phyloP scores from a whole-genome alignment of 805 yeast genomes.

The Candida loeiensis region DNA sequence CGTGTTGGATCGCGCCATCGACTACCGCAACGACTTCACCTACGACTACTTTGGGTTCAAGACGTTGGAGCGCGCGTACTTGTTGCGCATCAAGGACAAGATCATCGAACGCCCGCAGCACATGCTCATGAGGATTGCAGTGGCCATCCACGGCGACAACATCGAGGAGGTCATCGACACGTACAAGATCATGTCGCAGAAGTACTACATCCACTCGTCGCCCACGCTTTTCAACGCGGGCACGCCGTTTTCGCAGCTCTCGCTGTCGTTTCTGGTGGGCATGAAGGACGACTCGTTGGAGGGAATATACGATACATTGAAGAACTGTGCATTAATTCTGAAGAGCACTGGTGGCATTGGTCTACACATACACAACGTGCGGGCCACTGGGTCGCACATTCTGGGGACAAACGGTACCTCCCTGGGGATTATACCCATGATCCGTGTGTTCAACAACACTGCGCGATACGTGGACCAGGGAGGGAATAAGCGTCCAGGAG shows the following conservation, averaged over 20 bases:
- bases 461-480: slow-evolving; percentile 98
- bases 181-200: slow-evolving; percentile 73
- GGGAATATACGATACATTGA: slow-evolving; percentile 87
- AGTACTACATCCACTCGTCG: slow-evolving; percentile 89
- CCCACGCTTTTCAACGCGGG: slow-evolving; percentile 96
- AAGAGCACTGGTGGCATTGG: slow-evolving; percentile 97
- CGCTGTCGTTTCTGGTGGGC: slow-evolving; percentile 88
- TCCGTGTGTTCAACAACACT: slow-evolving; percentile 90
- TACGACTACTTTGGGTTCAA: slow-evolving; percentile 61
- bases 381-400: slow-evolving; percentile 82
- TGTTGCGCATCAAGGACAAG: slow-evolving; percentile 51
- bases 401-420: slow-evolving; percentile 92
- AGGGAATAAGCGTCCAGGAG: slow-evolving; percentile 97
- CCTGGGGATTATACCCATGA: slow-evolving; percentile 93
- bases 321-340: slow-evolving; percentile 84
- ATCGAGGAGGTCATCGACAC: slow-evolving; percentile 52
- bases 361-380: slow-evolving; percentile 78
- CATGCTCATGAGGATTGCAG: slow-evolving; percentile 57
- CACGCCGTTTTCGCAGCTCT: slow-evolving; percentile 76
- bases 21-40: slow-evolving; percentile 48
- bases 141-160: slow-evolving; percentile 58
- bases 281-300: slow-evolving; percentile 95
- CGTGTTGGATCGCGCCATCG: slow-evolving; percentile 44
- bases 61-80: slow-evolving; percentile 57
- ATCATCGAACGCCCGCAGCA: slow-evolving; percentile 64